Evolutionary conservation across 768 basidiomycete genomes (phyloP).

Genomic region (Harrya chromipes): DNA sequence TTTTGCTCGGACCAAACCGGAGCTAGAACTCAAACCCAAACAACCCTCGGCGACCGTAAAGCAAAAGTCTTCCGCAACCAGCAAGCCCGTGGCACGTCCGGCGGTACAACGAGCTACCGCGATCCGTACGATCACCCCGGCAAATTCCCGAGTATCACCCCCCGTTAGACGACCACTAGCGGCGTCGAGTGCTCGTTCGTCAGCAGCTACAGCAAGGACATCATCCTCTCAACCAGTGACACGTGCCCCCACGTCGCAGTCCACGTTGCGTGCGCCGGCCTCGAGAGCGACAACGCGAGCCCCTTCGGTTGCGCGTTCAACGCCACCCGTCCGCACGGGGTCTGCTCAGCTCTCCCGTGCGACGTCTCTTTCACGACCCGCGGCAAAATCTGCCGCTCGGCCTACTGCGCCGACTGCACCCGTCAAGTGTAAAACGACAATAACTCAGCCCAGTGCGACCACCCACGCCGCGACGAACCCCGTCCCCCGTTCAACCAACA

Average conservation of each 20-base stretch:
- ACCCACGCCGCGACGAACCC: not conserved
- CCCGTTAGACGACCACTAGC: conserved; percentile 8
- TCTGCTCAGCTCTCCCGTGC: conserved; percentile 7
- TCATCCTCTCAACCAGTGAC: conserved; percentile 22
- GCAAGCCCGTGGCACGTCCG: conserved; percentile 6
- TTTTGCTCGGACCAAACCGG: conserved; percentile 18
- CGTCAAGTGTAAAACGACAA: conserved; percentile 7
- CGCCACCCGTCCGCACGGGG: conserved; percentile 14
- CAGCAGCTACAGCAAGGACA: conserved; percentile 1
- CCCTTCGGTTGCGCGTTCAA: conserved; percentile 13
- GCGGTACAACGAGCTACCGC: conserved; percentile 4
- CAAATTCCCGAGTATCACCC: conserved; percentile 11
- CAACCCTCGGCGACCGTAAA: conserved; percentile 1
- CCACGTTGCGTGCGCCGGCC: conserved; percentile 11
- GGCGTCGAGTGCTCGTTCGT: conserved; percentile 7
- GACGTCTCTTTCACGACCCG: conserved; percentile 4
- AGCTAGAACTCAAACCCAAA: conserved; percentile 5
- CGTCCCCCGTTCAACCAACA: not conserved
- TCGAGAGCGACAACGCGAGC: conserved; percentile 22
- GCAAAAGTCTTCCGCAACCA: not conserved
- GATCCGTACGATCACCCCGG: not conserved
- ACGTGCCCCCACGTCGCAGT: conserved; percentile 23
- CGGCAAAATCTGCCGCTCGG: conserved; percentile 8
- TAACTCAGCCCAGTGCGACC: not conserved
- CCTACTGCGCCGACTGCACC: conserved; percentile 2